Conservation (phyloP, 176 grass and related monocot species). For the Calamus simplicifolius region DNA sequence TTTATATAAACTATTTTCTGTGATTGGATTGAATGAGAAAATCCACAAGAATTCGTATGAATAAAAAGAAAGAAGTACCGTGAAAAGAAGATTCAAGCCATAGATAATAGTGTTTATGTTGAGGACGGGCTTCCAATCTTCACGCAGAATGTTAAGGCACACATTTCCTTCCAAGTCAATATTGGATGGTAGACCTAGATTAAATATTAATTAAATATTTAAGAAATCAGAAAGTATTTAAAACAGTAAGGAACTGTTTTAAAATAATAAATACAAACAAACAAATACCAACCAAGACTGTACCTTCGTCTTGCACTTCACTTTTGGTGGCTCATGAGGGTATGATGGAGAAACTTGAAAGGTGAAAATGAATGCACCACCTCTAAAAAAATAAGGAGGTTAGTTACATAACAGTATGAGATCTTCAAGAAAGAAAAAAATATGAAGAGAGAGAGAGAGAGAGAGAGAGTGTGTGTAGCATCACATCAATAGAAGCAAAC, state of each 20-base stretch:
- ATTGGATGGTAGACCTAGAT: slow-evolving; percentile 77
- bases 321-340: slow-evolving; percentile 90
- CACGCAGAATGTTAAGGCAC: slow-evolving; percentile 79
- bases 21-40: too few relatives aligned
- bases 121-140: slow-evolving; percentile 92
- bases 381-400: slow-evolving; percentile 19
- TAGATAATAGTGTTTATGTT: slow-evolving; percentile 82
- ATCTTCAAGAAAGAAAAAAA: too few relatives aligned
- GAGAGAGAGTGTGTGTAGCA: too few relatives aligned
- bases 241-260: too few relatives aligned
- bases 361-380: slow-evolving; percentile 66
- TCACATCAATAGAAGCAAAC: too few relatives aligned
- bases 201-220: neutral
- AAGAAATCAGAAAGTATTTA: neutral
- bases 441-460: too few relatives aligned
- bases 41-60: too few relatives aligned
- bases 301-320: slow-evolving; percentile 97
- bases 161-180: slow-evolving; percentile 92
- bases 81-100: slow-evolving; percentile 86
- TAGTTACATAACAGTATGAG: too few relatives aligned
- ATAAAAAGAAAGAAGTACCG: slow-evolving; percentile 27
- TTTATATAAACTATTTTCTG: too few relatives aligned
- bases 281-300: neutral
- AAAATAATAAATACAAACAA: too few relatives aligned
- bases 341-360: slow-evolving; percentile 80